Evolutionary conservation across 164 flowering plant genomes (phyloP).

Genomic region (Warburgia ugandensis): DNA sequence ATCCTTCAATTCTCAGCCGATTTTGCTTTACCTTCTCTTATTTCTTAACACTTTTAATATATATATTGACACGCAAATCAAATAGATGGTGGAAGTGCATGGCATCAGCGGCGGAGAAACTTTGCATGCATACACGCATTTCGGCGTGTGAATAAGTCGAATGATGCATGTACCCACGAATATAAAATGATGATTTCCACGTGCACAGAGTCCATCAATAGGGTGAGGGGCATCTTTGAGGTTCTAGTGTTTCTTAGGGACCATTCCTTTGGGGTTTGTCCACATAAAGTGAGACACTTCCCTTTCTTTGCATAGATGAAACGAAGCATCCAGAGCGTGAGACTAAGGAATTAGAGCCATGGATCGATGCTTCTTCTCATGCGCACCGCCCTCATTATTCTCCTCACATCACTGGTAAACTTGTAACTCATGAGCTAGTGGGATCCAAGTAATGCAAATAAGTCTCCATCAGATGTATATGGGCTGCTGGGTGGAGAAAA

Average conservation of each 20-base stretch:
- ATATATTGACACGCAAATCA: too few species aligned
- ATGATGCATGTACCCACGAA: slow-evolving; percentile 28
- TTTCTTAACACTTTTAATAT: too few species aligned
- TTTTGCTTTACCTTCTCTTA: too few species aligned
- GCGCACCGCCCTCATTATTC: slow-evolving; percentile 3
- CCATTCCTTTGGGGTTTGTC: slow-evolving; percentile 31
- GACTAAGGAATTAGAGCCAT: slow-evolving; percentile 15
- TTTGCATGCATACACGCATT: too few species aligned
- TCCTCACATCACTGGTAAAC: neutral
- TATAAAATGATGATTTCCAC: slow-evolving; percentile 41
- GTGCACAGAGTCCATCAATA: slow-evolving; percentile 26
- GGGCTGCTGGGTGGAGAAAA: slow-evolving; percentile 2
- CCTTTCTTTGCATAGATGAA: slow-evolving; percentile 14
- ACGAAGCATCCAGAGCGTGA: slow-evolving; percentile 11
- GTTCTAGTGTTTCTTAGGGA: slow-evolving; percentile 18
- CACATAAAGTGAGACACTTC: slow-evolving; percentile 31
- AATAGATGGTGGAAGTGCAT: too few species aligned
- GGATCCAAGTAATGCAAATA: slow-evolving; percentile 13
- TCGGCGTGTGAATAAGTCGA: neutral
- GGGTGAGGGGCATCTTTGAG: slow-evolving; percentile 9
- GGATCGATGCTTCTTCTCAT: slow-evolving; percentile 5
- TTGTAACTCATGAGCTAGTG: neutral
- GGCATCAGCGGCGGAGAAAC: too few species aligned
- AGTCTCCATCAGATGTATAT: slow-evolving; percentile 23
- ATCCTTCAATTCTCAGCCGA: too few species aligned